Evolutionary conservation across 1,139 yeast species (phyloP).

Genomic region (Meyerozyma sp.): DNA sequence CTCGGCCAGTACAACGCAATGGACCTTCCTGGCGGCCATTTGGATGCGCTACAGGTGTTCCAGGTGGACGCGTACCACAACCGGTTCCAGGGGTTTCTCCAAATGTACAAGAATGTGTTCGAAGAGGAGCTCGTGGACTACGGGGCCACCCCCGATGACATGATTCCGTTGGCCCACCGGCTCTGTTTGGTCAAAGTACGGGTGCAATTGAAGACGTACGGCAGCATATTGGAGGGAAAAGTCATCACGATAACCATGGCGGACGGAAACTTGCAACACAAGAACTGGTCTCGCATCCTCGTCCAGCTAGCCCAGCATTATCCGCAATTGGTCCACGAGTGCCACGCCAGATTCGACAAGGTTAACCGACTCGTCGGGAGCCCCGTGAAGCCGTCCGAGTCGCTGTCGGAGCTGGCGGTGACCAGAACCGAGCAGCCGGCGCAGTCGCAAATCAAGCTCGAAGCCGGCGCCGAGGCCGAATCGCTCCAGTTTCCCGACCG

Average conservation of each 20-base stretch:
- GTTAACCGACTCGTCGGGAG: background rate
- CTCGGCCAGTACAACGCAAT: conserved; percentile 2
- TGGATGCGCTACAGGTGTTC: conserved; percentile 4
- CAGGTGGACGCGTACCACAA: conserved; percentile 10
- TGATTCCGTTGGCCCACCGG: conserved; percentile 11
- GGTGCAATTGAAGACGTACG: conserved; percentile 4
- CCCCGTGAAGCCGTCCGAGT: background rate
- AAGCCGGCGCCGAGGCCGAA: background rate
- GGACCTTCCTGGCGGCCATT: conserved; percentile 5
- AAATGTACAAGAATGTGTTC: conserved; percentile 3
- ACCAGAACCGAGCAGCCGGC: background rate
- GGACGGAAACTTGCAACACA: background rate
- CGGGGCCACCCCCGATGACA: conserved; percentile 5
- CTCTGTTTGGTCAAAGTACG: conserved; percentile 6
- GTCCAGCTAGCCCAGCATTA: background rate
- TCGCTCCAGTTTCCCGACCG: background rate
- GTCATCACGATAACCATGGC: background rate
- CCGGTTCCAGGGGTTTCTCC: conserved; percentile 4
- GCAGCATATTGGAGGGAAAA: conserved; percentile 5
- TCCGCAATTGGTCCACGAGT: background rate
- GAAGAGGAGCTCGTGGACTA: conserved; percentile 5
- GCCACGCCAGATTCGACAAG: background rate
- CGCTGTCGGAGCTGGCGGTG: background rate
- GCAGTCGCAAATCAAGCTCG: background rate
- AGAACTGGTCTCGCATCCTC: background rate